Evolutionary conservation across 2,329 filamentous ascomycete genomes (phyloP).

Genomic region (Davidsoniella eucalypti): DNA sequence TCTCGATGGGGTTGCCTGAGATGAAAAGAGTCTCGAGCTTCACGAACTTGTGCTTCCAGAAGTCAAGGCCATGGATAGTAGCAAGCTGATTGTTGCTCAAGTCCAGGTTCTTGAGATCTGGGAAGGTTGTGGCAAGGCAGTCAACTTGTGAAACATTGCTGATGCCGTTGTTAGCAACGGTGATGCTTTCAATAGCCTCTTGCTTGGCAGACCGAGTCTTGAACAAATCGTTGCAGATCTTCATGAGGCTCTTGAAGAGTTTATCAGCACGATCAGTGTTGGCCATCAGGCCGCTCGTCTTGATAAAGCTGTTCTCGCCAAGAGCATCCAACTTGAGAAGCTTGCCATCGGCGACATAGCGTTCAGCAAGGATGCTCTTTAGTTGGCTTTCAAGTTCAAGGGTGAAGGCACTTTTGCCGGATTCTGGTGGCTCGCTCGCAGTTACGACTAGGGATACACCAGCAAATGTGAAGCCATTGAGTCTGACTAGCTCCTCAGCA

Average conservation of each 20-base stretch:
- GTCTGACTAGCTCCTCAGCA: constrained; percentile 44
- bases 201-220: constrained; percentile 54
- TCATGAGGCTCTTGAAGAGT: constrained; percentile 84
- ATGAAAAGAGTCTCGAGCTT: constrained; percentile 68
- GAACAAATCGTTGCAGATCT: constrained; percentile 65
- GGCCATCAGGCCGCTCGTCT: constrained; percentile 60
- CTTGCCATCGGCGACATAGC: constrained; percentile 57
- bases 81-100: constrained; percentile 69
- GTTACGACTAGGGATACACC: constrained; percentile 34
- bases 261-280: constrained; percentile 58
- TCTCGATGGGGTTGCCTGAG: constrained; percentile 57
- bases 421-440: background rate
- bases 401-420: constrained; percentile 30
- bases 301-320: constrained; percentile 53
- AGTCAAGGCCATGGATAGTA: constrained; percentile 48
- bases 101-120: constrained; percentile 75
- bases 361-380: constrained; percentile 50
- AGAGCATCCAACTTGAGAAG: constrained; percentile 71
- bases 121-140: constrained; percentile 60
- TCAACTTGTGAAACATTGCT: constrained; percentile 56
- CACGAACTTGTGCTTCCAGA: constrained; percentile 66
- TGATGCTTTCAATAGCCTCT: constrained; percentile 66
- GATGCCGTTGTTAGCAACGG: constrained; percentile 65
- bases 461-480: constrained; percentile 55
- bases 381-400: constrained; percentile 53